Evolutionary conservation across 306 rosid genomes (phyloP), one percentile per base, ranked within the genome.

Genomic region (Dryas octopetala): DNA sequence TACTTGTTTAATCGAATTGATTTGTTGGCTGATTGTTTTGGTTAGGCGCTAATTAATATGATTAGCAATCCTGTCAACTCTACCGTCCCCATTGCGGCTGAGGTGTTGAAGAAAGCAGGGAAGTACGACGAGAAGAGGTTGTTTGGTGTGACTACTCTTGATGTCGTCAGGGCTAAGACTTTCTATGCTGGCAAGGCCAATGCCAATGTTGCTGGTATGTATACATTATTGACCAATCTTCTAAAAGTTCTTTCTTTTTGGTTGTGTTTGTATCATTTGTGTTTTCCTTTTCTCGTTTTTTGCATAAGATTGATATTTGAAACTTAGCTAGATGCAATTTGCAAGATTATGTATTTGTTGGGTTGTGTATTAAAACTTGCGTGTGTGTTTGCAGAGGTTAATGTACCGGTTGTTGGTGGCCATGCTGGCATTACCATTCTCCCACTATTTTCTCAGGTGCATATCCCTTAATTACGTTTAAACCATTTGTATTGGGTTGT

Each of bases 61-160:
- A 95, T 95, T 44, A 95, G 99, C 83, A 95, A 95, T 81, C 99
- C 99, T 11, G 99, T 95, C 78, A 95, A 95, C 85, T 95, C 99
- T 19, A 95, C 97, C 0, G 97, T 95, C 32, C 99, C 99, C 7
- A 95, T 95, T 79, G 99, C 97, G 53, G 90, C 99, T 5, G 99
- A 95, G 89, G 82, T 95, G 83, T 90, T 95, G 91, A 92, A 92
- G 97, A 95, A 92, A 79, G 97, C 97, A 0, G 97, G 97, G 14
- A 85, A 89, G 3, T 95, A 81, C 7, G 90, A 95, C 53, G 97
- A 88, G 80, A 95, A 68, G 88, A 92, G 60, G 83, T 76, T 92
- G 92, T 95, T 95, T 70, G 99, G 99, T 75, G 99, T 95, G 47
- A 95, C 99, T 28, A 95, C 99, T 66, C 97, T 95, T 78, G 99